Conservation (phyloP, 2,329 filamentous ascomycete genomes). For the Aspergillus melleus region DNA sequence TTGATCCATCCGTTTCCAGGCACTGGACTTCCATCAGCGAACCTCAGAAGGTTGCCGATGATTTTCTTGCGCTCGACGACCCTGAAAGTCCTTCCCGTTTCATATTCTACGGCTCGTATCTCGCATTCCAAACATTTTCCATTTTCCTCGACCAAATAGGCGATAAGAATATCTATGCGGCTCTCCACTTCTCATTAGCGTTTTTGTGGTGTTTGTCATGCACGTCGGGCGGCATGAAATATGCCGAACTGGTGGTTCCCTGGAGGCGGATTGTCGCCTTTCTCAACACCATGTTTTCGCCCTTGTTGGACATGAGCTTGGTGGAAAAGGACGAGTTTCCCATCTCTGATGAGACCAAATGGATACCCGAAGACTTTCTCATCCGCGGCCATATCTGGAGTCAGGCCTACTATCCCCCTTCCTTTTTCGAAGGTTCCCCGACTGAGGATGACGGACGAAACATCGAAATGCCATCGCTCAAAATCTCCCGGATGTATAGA, state of each 20-base stretch:
- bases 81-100: slow-evolving; percentile 24
- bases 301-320: slow-evolving; percentile 33
- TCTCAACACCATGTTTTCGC: slow-evolving; percentile 54
- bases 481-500: slow-evolving; percentile 50
- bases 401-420: slow-evolving; percentile 47
- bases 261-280: slow-evolving; percentile 54
- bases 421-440: slow-evolving; percentile 52
- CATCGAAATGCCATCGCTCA: slow-evolving; percentile 52
- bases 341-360: slow-evolving; percentile 40
- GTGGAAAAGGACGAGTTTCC: slow-evolving; percentile 47
- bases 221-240: slow-evolving; percentile 38
- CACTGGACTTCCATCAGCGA: slow-evolving; percentile 21
- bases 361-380: slow-evolving; percentile 60
- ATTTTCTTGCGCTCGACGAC: slow-evolving; percentile 15
- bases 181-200: slow-evolving; percentile 55
- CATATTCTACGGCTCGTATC: slow-evolving; percentile 38
- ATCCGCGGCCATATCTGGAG: slow-evolving; percentile 59
- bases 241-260: slow-evolving; percentile 47
- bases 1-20: slow-evolving; percentile 22
- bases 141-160: slow-evolving; percentile 49
- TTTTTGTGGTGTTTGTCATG: slow-evolving; percentile 51
- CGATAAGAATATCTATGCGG: slow-evolving; percentile 55
- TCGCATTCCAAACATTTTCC: slow-evolving; percentile 46
- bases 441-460: slow-evolving; percentile 57
- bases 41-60: slow-evolving; percentile 12